Evolutionary conservation across 306 rosid genomes (phyloP).

Genomic region (Hippophae gyantsensis): DNA sequence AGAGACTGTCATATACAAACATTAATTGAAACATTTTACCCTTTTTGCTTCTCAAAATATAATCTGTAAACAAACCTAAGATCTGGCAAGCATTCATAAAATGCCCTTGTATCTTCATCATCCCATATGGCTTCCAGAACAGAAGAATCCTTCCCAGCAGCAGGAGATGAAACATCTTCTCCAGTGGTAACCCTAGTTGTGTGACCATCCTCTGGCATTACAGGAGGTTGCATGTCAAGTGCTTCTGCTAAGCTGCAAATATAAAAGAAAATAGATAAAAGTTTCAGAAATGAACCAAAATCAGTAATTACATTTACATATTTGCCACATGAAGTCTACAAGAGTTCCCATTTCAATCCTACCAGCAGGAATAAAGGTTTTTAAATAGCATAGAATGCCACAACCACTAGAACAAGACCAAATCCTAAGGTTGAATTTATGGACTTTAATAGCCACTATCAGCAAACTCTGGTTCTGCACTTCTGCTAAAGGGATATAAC

Average conservation of each 20-base stretch:
- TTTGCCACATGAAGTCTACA: too few species aligned
- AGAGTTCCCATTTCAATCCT: too few species aligned
- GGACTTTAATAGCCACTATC: too few species aligned
- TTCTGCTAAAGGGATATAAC: too few species aligned
- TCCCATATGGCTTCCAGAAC: constrained; percentile 86
- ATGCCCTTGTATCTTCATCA: constrained; percentile 90
- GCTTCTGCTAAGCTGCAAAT: constrained; percentile 86
- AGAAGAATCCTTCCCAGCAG: constrained; percentile 79
- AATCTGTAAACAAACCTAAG: constrained; percentile 62
- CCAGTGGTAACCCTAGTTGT: constrained; percentile 90
- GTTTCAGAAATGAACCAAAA: background rate
- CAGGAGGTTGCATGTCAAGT: constrained; percentile 97
- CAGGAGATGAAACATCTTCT: constrained; percentile 73
- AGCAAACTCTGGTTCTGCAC: too few species aligned
- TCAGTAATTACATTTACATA: too few species aligned
- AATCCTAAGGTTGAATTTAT: too few species aligned
- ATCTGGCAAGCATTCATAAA: constrained; percentile 95
- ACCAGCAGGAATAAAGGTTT: too few species aligned
- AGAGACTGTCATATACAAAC: background rate
- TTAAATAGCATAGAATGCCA: too few species aligned
- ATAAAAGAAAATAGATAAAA: constrained; percentile 9
- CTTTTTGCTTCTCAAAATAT: background rate
- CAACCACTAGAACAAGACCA: too few species aligned
- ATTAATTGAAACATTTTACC: background rate
- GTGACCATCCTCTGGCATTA: constrained; percentile 97